Base-by-base conservation (phyloP, 495 filamentous ascomycete species). In the Aspergillus panamensis region DNA sequence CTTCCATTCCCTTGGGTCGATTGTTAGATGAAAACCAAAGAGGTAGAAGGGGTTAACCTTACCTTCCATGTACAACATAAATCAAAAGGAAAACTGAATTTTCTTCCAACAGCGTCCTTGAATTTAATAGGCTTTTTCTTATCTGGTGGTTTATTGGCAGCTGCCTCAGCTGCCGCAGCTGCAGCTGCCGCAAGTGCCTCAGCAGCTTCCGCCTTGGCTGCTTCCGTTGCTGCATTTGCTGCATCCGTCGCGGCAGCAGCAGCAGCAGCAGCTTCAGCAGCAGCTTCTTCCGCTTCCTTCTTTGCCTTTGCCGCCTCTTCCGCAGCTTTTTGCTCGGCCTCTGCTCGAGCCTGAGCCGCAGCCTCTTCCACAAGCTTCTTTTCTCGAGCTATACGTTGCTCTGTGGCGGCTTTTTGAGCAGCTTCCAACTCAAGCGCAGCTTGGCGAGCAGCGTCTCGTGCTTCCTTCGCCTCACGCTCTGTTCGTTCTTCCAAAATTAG, bases 11-110 rank as follows among this genome's bases (percentile, higher is more conserved):
- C 88, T 92, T 64, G 10, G 63, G 40, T 48, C 19, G 29, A 12
- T 48, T 16, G 32, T 29, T 2, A 29, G 55, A 68, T 53, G 70
- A 62, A n/a, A 25, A 12, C n/a, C 33, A 31, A 14, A 47, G 2
- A 8, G 39, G 0, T 48, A 21, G n/a, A 17, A 37, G 29, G 21
- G 8, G 43, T 31, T 40, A 79, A 54, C 53, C 84, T 59, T 82
- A 90, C 89, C 80, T 82, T 77, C 89, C 89, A 95, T 1, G 86
- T 89, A 55, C 84, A 84, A 69, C 89, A 93, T 19, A 92, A 59
- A 59, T 92, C 82, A 62, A 84, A 93, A 3, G 90, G 90, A 60
- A 95, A 93, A 70, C 82, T 90, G 65, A 92, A 95, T 68, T 92
- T 93, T 48, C 90, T 80, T 29, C 89, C 88, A 25, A 95, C 84